Evolutionary conservation across 768 basidiomycete genomes (phyloP).

Genomic region (Leccinum rimulosum): DNA sequence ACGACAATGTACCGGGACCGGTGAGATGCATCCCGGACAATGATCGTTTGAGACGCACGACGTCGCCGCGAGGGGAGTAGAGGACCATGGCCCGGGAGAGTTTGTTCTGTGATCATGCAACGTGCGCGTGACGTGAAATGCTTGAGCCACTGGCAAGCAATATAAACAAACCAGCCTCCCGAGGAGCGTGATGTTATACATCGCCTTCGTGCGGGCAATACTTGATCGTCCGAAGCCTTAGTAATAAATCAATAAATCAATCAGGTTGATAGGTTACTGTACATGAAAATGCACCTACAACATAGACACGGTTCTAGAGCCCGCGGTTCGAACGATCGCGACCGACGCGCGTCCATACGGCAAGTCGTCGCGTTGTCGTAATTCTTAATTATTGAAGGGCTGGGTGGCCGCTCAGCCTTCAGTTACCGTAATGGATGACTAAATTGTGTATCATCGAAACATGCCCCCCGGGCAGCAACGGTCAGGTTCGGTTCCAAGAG

Average conservation of each 20-base stretch:
- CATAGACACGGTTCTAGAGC: not conserved
- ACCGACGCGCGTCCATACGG: not conserved
- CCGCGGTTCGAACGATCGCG: not conserved
- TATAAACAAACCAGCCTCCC: not conserved
- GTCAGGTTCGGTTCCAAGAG: constrained; percentile 15
- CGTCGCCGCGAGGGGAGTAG: constrained; percentile 2
- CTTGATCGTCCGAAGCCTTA: constrained; percentile 3
- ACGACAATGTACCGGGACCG: not conserved
- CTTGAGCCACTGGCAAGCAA: not conserved
- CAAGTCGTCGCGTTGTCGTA: not conserved
- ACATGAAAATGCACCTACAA: not conserved
- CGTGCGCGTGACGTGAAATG: not conserved
- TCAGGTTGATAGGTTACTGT: not conserved
- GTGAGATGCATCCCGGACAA: not conserved
- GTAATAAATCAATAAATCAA: not conserved
- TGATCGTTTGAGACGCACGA: not conserved
- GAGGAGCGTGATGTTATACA: not conserved
- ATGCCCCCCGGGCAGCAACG: constrained; percentile 2
- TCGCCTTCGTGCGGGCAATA: not conserved
- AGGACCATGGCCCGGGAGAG: not conserved
- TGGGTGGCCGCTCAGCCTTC: not conserved
- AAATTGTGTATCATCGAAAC: not conserved
- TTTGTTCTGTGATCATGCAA: not conserved
- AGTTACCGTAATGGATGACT: not conserved
- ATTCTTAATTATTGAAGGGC: not conserved